Evolutionary conservation across 139 green algal genomes (phyloP).

Genomic region (Desmodesmus armatus): DNA sequence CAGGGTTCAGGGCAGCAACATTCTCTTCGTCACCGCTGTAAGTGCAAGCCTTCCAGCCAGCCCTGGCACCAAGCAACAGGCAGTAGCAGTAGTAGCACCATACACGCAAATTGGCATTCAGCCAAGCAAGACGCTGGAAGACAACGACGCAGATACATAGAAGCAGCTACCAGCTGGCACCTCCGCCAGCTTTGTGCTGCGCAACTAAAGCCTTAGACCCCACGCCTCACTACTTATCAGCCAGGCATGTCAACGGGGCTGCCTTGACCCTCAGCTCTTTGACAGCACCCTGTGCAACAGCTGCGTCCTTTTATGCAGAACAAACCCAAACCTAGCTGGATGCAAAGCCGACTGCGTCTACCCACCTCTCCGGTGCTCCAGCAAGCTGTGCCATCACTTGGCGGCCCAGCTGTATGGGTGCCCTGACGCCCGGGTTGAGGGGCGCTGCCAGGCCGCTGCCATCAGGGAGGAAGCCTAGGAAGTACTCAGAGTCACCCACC

Average conservation of each 20-base stretch:
- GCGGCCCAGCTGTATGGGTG: conserved; percentile 82
- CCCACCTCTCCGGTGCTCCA: conserved; percentile 62
- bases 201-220: no score
- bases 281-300: neutral
- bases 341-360: conserved; percentile 49
- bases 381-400: conserved; percentile 82
- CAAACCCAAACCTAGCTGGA: conserved; percentile 57
- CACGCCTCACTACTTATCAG: no score
- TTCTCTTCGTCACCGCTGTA: conserved; percentile 70
- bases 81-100: no score
- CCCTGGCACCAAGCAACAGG: conserved; percentile 24
- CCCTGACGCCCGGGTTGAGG: conserved; percentile 74
- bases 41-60: conserved; percentile 80
- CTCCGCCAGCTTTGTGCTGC: no score
- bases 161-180: neutral
- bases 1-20: conserved; percentile 44
- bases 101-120: neutral
- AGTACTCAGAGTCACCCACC: conserved; percentile 84
- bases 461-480: conserved; percentile 83
- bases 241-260: no score
- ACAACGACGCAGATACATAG: no score
- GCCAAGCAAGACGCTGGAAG: neutral
- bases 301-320: neutral
- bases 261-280: no score
- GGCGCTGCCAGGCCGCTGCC: conserved; percentile 78